Conservation (phyloP, 164 flowering plant species). For the Chimonanthus salicifolius region DNA sequence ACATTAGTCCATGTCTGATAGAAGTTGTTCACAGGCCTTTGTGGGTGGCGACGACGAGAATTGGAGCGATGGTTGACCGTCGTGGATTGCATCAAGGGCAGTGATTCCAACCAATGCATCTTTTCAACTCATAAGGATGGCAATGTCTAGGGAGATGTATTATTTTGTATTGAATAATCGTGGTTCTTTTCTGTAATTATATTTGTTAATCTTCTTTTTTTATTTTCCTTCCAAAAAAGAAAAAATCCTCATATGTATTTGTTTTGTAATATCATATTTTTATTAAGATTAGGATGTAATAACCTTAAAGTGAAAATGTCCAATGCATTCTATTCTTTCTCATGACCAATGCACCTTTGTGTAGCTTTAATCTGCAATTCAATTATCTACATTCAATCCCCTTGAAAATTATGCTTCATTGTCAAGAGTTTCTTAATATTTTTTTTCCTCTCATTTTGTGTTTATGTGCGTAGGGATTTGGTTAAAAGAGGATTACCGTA, state of each 20-base stretch:
- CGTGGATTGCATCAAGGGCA: not conserved
- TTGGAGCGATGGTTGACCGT: conserved; percentile 72
- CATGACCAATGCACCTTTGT: not conserved
- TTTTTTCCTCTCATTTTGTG: too few species aligned
- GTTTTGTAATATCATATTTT: not conserved
- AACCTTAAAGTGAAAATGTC: not conserved
- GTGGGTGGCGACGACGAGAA: conserved; percentile 64
- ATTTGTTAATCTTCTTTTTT: conserved; percentile 13
- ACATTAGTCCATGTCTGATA: not conserved
- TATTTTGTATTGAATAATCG: conserved; percentile 25
- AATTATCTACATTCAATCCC: conserved; percentile 8
- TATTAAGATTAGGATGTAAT: conserved; percentile 13
- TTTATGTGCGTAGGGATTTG: not conserved
- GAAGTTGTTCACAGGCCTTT: conserved; percentile 39
- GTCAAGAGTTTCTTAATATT: not conserved
- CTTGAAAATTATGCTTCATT: not conserved
- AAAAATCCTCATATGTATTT: not conserved
- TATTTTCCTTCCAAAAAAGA: not conserved
- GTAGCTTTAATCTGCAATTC: conserved; percentile 6
- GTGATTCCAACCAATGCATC: conserved; percentile 1
- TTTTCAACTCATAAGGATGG: not conserved
- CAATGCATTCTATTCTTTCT: not conserved
- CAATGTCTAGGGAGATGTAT: conserved; percentile 8
- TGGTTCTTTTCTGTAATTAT: conserved; percentile 26
- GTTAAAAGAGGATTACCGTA: too few species aligned